A percentile compares a stretch with the other conserved stretches of the same genome.
Evolutionary conservation across 345 rosid species (phyloP).

Genomic region (Pugionium dolabratum): DNA sequence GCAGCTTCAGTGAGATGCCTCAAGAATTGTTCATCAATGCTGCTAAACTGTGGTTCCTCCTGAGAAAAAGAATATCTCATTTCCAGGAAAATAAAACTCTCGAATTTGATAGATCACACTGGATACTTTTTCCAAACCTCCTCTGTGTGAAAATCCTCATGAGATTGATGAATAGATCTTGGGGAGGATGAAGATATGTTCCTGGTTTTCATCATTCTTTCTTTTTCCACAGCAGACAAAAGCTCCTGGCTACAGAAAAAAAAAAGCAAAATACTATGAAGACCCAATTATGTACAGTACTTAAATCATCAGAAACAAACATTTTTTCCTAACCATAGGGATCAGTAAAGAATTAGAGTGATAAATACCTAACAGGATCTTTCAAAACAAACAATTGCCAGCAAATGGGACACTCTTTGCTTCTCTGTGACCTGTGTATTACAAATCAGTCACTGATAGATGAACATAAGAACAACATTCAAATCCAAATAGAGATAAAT

Average conservation of each 20-base stretch:
- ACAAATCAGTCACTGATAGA: conserved; percentile 29
- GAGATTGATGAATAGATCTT: conserved; percentile 30
- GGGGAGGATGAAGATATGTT: conserved; percentile 41
- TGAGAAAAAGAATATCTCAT: conserved; percentile 24
- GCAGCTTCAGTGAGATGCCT: conserved; percentile 65
- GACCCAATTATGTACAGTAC: not conserved
- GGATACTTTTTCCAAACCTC: conserved; percentile 45
- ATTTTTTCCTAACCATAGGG: not conserved
- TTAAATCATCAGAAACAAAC: not conserved
- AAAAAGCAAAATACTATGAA: not conserved
- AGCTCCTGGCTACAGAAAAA: conserved; percentile 72
- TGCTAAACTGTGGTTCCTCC: conserved; percentile 57
- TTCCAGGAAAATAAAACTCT: not conserved
- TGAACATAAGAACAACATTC: not conserved
- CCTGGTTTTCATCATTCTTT: conserved; percentile 55
- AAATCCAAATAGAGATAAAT: not conserved
- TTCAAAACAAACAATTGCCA: conserved; percentile 69
- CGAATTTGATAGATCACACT: not conserved
- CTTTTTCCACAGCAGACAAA: conserved; percentile 64
- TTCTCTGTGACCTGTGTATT: conserved; percentile 79
- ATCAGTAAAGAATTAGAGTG: not conserved
- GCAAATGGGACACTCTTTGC: conserved; percentile 93
- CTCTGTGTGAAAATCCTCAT: conserved; percentile 49
- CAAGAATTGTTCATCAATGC: conserved; percentile 61
- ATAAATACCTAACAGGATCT: conserved; percentile 68